These are phyloP conservation scores for Ophiostoma populinum DNA, from an alignment of 2,329 filamentous ascomycete species.

Conservation along the genomic window DNA sequence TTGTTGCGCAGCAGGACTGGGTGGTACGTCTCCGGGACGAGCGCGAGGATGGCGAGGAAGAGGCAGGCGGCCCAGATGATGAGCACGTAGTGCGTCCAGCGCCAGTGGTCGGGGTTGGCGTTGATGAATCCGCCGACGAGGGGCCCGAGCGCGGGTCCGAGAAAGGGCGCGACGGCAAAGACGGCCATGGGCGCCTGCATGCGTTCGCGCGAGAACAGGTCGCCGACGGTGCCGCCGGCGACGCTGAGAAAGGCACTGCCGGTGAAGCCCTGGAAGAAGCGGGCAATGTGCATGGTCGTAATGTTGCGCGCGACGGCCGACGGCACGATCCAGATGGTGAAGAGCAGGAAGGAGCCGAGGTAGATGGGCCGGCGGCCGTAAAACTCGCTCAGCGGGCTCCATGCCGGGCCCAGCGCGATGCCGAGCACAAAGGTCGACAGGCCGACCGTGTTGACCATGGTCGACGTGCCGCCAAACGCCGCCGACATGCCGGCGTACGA, in stretches of 20 bases:
- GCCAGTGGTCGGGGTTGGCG: constrained; percentile 47
- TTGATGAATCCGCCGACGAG: constrained; percentile 69
- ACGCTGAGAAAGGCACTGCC: constrained; percentile 56
- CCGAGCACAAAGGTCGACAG: constrained; percentile 72
- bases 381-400: constrained; percentile 55
- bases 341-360: constrained; percentile 53
- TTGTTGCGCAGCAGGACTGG: constrained; percentile 58
- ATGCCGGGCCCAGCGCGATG: constrained; percentile 43
- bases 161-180: constrained; percentile 49
- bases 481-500: constrained; percentile 62
- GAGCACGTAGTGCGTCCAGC: constrained; percentile 73
- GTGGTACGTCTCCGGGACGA: constrained; percentile 81
- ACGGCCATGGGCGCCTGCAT: constrained; percentile 73
- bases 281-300: constrained; percentile 57
- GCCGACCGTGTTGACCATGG: constrained; percentile 60
- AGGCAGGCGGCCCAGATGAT: constrained; percentile 63
- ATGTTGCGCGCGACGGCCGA: constrained; percentile 69
- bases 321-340: constrained; percentile 65
- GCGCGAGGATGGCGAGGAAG: constrained; percentile 44
- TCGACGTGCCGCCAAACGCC: constrained; percentile 53
- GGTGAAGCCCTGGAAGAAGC: constrained; percentile 61
- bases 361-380: constrained; percentile 74
- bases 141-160: constrained; percentile 42
- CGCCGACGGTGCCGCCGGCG: constrained; percentile 71
- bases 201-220: constrained; percentile 51